Percentiles rank a stretch among this genome's conserved stretches.
phyloP scores from a whole-genome alignment of 176 grass and related monocot genomes.

The Phoenix roebelenii region DNA sequence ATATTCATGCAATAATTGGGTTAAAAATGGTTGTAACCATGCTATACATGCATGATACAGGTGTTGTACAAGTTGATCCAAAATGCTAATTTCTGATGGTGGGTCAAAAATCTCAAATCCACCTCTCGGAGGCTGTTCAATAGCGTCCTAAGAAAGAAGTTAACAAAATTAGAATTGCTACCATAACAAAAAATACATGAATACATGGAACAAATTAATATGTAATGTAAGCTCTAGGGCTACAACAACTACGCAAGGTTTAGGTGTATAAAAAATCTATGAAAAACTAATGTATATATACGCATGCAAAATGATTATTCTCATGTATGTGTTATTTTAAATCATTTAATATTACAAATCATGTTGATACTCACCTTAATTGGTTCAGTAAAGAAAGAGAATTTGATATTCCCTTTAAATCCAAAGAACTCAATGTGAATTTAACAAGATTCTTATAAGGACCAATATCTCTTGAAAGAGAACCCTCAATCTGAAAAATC shows the following conservation, averaged over 20 bases:
- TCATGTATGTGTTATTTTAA: too few species aligned
- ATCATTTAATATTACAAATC: too few species aligned
- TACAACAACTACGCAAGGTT: too few species aligned
- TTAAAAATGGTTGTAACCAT: conserved; percentile 4
- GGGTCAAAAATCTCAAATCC: conserved; percentile 43
- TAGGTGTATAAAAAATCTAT: too few species aligned
- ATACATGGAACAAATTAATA: too few species aligned
- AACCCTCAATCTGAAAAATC: conserved; percentile 51
- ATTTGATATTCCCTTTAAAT: conserved; percentile 43
- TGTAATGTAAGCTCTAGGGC: too few species aligned
- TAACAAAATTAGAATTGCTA: neutral
- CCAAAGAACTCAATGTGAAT: conserved; percentile 52
- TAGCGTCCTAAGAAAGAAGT: conserved; percentile 32
- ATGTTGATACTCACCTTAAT: conserved; percentile 31
- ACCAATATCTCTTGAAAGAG: conserved; percentile 64
- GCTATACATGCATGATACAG: conserved; percentile 86
- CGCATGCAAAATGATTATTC: too few species aligned
- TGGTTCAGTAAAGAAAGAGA: conserved; percentile 60
- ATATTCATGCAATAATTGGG: too few species aligned
- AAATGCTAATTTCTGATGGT: conserved; percentile 76
- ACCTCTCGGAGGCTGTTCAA: conserved; percentile 51
- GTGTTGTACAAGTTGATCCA: conserved; percentile 92
- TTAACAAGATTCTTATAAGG: conserved; percentile 93
- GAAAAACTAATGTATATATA: too few species aligned
- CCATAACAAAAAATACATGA: neutral